Conservation (phyloP, 208 protist genomes). For the Wallacemonas sp. region DNA sequence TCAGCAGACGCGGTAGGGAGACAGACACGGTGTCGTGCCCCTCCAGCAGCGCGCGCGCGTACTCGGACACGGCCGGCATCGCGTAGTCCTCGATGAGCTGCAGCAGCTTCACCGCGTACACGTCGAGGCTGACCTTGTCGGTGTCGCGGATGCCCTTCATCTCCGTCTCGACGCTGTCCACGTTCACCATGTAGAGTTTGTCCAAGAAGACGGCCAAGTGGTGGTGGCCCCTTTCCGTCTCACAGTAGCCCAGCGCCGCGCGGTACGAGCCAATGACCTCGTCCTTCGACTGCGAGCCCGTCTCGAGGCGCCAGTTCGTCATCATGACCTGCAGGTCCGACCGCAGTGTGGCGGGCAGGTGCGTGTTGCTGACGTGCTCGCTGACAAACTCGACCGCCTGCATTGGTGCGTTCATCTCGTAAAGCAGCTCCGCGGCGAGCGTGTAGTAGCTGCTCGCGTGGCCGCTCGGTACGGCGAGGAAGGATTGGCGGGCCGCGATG, state of each 20-base stretch:
- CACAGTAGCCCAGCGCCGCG: slow-evolving; percentile 51
- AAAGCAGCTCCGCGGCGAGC: slow-evolving; percentile 85
- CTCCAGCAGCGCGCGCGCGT: slow-evolving; percentile 77
- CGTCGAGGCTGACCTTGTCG: slow-evolving; percentile 1
- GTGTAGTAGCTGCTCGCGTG: slow-evolving; percentile 50
- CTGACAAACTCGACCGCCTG: slow-evolving; percentile 85
- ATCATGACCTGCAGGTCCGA: slow-evolving; percentile 76
- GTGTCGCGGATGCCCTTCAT: slow-evolving; percentile 4
- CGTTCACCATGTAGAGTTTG: slow-evolving; percentile 43
- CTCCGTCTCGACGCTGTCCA: slow-evolving; percentile 5
- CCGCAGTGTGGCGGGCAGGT: slow-evolving; percentile 34
- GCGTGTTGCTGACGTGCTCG: slow-evolving; percentile 29
- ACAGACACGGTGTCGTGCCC: slow-evolving; percentile 89
- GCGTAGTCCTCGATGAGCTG: slow-evolving; percentile 51
- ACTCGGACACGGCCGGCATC: slow-evolving; percentile 72
- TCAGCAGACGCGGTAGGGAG: slow-evolving; percentile 95
- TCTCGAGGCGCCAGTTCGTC: slow-evolving; percentile 81
- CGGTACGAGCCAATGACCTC: slow-evolving; percentile 88
- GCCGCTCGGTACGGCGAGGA: slow-evolving; percentile 12
- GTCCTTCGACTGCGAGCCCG: slow-evolving; percentile 63
- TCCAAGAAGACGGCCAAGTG: slow-evolving; percentile 95
- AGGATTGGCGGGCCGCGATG: slow-evolving; percentile 64
- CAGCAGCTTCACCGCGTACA: slow-evolving; percentile 29
- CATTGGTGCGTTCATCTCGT: slow-evolving; percentile 73
- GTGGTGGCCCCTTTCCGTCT: slow-evolving; percentile 91